A percentile compares a stretch with the other conserved stretches of the same genome.
Evolutionary conservation across 352 stramenopile species (phyloP).

Genomic region (Pythium sukuiense): DNA sequence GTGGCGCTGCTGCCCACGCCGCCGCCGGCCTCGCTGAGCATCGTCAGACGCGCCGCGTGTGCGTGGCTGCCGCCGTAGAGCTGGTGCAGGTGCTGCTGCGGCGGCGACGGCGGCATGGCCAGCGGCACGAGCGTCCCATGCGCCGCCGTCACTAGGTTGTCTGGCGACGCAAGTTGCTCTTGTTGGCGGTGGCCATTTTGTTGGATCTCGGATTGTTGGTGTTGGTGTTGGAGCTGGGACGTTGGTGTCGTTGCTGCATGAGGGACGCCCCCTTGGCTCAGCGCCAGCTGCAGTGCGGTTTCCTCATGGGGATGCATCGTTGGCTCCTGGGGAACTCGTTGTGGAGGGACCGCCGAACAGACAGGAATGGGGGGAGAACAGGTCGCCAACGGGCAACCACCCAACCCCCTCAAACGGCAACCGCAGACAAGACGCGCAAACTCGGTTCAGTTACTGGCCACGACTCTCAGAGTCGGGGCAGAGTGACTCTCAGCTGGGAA

Average conservation of each 20-base stretch:
- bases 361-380: conserved; percentile 19
- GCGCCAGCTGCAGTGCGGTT: conserved; percentile 28
- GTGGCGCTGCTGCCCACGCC: not conserved
- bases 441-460: not conserved
- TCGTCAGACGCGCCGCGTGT: conserved; percentile 12
- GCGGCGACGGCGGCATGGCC: conserved; percentile 27
- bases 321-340: not conserved
- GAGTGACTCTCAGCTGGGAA: not conserved
- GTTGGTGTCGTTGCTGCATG: conserved; percentile 22
- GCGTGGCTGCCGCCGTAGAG: conserved; percentile 9
- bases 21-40: conserved; percentile 22
- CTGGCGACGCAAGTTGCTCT: not conserved
- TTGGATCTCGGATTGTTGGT: not conserved
- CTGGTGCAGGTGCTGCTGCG: conserved; percentile 8
- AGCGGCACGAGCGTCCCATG: conserved; percentile 25
- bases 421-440: not conserved
- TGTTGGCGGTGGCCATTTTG: not conserved
- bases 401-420: conserved; percentile 20
- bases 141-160: not conserved
- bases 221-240: not conserved
- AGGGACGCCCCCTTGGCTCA: conserved; percentile 19
- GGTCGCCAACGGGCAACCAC: conserved; percentile 21
- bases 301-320: conserved; percentile 30
- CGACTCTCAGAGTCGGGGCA: not conserved
- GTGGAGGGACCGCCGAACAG: not conserved